A percentile compares a stretch with the other conserved stretches of the same genome.
Conservation (phyloP, 2,329 filamentous ascomycete species). For the Aspergillus fumigatus region DNA sequence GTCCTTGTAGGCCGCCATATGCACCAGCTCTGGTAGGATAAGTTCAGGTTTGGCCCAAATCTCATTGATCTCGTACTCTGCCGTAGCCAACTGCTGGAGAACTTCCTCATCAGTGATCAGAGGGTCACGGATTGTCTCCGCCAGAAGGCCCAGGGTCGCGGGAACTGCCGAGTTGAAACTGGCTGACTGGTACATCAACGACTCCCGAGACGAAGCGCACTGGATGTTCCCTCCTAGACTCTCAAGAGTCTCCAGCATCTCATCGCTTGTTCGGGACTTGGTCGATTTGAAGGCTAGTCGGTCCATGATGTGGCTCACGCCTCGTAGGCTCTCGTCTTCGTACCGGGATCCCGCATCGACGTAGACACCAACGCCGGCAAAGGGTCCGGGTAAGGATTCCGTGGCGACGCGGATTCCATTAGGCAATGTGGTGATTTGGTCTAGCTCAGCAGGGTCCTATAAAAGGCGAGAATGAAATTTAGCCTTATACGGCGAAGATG, state of each 20-base stretch:
- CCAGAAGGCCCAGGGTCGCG: constrained; percentile 74
- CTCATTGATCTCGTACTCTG: constrained; percentile 91
- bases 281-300: constrained; percentile 92
- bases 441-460: constrained; percentile 79
- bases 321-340: constrained; percentile 78
- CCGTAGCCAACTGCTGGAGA: constrained; percentile 78
- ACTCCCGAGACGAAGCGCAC: constrained; percentile 90
- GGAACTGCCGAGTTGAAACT: constrained; percentile 94
- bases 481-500: background rate
- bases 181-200: constrained; percentile 97
- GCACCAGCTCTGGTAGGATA: constrained; percentile 89
- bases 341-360: constrained; percentile 93
- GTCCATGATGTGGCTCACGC: constrained; percentile 95
- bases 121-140: constrained; percentile 88
- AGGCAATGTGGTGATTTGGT: constrained; percentile 78
- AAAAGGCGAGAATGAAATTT: constrained; percentile 4
- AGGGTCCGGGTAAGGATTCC: constrained; percentile 88
- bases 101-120: constrained; percentile 83
- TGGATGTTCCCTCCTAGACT: constrained; percentile 92
- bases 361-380: constrained; percentile 92
- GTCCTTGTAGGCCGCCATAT: constrained; percentile 91
- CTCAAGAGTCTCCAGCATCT: constrained; percentile 85
- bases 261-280: constrained; percentile 64
- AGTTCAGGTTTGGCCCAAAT: constrained; percentile 98
- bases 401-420: constrained; percentile 95